phyloP scores from a whole-genome alignment of 2,329 filamentous ascomycete species.

The Sarocladium oryzae region DNA sequence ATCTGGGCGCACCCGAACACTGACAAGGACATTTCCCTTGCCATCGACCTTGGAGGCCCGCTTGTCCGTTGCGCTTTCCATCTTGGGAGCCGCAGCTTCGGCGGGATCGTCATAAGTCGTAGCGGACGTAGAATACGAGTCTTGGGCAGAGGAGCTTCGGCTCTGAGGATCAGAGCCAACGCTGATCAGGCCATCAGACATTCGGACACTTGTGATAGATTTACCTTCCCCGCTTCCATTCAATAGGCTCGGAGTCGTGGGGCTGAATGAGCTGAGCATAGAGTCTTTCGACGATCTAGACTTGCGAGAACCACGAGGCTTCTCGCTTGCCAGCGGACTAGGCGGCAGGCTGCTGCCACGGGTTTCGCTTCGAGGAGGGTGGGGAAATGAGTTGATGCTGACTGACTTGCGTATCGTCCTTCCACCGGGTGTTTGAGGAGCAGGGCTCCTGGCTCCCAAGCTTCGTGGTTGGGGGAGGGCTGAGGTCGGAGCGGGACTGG shows the following conservation, averaged over 20 bases:
- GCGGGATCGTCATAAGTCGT: constrained; percentile 79
- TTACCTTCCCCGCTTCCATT: constrained; percentile 75
- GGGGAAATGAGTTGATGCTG: constrained; percentile 90
- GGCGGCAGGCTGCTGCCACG: constrained; percentile 56
- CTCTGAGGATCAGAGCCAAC: constrained; percentile 80
- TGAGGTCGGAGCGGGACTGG: constrained; percentile 44
- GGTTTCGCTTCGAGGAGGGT: constrained; percentile 67
- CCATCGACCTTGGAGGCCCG: constrained; percentile 55
- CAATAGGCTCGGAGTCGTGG: constrained; percentile 62
- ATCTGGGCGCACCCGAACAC: constrained; percentile 87
- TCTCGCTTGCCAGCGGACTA: constrained; percentile 51
- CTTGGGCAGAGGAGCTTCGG: constrained; percentile 84
- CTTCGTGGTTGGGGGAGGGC: constrained; percentile 51
- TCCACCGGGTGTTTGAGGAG: constrained; percentile 31
- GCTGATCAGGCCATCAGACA: constrained; percentile 69
- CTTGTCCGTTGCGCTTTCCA: constrained; percentile 33
- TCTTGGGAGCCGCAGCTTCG: constrained; percentile 40
- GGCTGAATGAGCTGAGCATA: constrained; percentile 40
- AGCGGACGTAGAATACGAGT: constrained; percentile 83
- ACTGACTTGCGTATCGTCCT: constrained; percentile 78
- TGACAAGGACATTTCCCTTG: constrained; percentile 94
- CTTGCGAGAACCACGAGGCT: constrained; percentile 42
- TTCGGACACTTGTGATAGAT: constrained; percentile 59
- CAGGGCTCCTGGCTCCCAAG: constrained; percentile 26
- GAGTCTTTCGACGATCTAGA: constrained; percentile 50